Evolutionary conservation across 345 rosid species (phyloP).

Genomic region (Excoecaria agallocha): DNA sequence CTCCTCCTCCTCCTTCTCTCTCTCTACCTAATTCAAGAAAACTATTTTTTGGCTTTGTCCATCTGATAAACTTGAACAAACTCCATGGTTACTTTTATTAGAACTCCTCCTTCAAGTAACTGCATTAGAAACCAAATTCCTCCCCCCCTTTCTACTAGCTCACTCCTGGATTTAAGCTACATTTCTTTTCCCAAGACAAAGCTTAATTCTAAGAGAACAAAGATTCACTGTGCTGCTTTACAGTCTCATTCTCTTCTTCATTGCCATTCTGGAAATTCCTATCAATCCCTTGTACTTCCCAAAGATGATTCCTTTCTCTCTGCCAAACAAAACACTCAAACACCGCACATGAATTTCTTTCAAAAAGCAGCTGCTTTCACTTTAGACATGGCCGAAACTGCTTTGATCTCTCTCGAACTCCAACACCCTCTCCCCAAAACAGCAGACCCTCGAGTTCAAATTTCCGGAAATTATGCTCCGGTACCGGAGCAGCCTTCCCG

Average conservation of each 20-base stretch:
- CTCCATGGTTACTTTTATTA: slow-evolving; percentile 44
- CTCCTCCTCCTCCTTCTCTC: too few species aligned
- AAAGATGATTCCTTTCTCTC: slow-evolving; percentile 22
- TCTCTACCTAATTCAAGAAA: not conserved
- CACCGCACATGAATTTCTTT: slow-evolving; percentile 49
- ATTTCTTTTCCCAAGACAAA: slow-evolving; percentile 17
- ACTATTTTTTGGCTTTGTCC: not conserved
- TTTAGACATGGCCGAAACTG: slow-evolving; percentile 58
- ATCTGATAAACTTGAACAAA: not conserved
- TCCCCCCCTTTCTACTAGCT: slow-evolving; percentile 21
- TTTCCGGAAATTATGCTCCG: slow-evolving; percentile 91
- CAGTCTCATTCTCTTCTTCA: slow-evolving; percentile 36
- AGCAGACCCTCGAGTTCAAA: slow-evolving; percentile 75
- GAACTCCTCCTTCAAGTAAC: slow-evolving; percentile 25
- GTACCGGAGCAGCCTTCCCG: slow-evolving; percentile 67
- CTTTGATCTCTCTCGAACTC: slow-evolving; percentile 59
- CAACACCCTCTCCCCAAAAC: slow-evolving; percentile 73
- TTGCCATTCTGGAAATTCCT: slow-evolving; percentile 58
- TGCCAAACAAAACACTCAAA: slow-evolving; percentile 21
- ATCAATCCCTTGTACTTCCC: slow-evolving; percentile 25
- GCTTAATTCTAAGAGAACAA: slow-evolving; percentile 17
- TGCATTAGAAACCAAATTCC: slow-evolving; percentile 41
- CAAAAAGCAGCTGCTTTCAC: slow-evolving; percentile 68
- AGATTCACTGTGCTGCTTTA: slow-evolving; percentile 31
- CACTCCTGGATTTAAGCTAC: slow-evolving; percentile 25